Evolutionary conservation across 345 rosid genomes (phyloP).

Genomic region (Brassica rapa): DNA sequence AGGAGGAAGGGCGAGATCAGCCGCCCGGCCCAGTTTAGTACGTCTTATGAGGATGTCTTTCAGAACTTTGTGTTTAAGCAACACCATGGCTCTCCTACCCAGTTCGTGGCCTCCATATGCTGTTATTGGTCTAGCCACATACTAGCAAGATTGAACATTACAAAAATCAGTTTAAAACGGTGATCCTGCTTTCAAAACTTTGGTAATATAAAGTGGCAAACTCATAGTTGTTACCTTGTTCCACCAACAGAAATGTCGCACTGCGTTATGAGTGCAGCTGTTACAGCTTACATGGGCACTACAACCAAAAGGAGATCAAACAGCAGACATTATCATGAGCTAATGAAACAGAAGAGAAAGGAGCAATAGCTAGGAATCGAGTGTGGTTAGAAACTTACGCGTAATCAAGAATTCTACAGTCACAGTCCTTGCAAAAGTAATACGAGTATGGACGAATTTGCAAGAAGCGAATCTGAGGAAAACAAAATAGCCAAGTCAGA

Average conservation of each 20-base stretch:
- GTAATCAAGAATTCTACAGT: constrained; percentile 87
- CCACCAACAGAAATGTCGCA: constrained; percentile 99
- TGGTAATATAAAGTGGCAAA: not conserved
- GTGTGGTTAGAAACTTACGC: constrained; percentile 47
- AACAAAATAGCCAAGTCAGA: constrained; percentile 24
- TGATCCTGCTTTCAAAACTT: not conserved
- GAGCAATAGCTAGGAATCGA: not conserved
- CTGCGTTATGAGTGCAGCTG: constrained; percentile 75
- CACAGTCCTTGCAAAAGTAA: constrained; percentile 93
- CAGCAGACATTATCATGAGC: not conserved
- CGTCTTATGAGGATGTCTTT: constrained; percentile 75
- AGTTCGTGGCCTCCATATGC: constrained; percentile 41
- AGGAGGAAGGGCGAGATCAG: constrained; percentile 99
- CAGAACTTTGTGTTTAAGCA: constrained; percentile 82
- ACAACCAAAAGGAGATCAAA: constrained; percentile 13
- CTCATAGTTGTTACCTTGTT: constrained; percentile 64
- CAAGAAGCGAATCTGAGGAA: constrained; percentile 81
- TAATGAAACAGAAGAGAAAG: constrained; percentile 6
- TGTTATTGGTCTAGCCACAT: constrained; percentile 80
- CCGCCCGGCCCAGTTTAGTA: constrained; percentile 91
- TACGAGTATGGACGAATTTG: constrained; percentile 85
- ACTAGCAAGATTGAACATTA: constrained; percentile 41
- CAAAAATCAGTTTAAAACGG: not conserved
- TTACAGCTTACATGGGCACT: constrained; percentile 61
- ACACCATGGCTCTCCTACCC: constrained; percentile 84